phyloP scores from a whole-genome alignment of 1,284 basidiomycete species.

The Boletus mariae region DNA sequence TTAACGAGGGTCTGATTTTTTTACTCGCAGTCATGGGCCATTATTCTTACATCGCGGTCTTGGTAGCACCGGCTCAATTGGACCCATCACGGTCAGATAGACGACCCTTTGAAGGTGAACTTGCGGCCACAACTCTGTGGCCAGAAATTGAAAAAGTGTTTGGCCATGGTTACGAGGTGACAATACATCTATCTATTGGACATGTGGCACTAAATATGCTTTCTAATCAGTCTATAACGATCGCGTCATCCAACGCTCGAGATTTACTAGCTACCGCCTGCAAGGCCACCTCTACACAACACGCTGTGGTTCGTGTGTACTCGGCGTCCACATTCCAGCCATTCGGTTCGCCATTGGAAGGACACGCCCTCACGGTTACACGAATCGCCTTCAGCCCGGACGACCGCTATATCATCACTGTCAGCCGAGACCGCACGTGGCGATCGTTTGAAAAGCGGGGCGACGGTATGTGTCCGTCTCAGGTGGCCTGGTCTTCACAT shows the following conservation, averaged over 20 bases:
- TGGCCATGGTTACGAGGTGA: slow-evolving; percentile 94
- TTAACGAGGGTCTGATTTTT: slow-evolving; percentile 47
- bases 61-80: slow-evolving; percentile 17
- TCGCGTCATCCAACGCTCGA: slow-evolving; percentile 69
- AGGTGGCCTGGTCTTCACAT: background rate
- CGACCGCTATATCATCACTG: slow-evolving; percentile 75
- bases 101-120: slow-evolving; percentile 77
- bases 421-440: slow-evolving; percentile 93
- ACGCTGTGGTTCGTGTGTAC: slow-evolving; percentile 87
- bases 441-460: slow-evolving; percentile 62
- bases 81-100: slow-evolving; percentile 31
- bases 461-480: slow-evolving; percentile 34
- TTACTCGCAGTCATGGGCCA: background rate
- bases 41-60: slow-evolving; percentile 1
- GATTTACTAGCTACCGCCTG: slow-evolving; percentile 88
- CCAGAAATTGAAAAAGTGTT: slow-evolving; percentile 97
- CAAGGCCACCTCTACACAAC: slow-evolving; percentile 82
- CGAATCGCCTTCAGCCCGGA: slow-evolving; percentile 86
- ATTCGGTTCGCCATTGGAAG: slow-evolving; percentile 69
- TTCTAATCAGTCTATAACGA: slow-evolving; percentile 61
- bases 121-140: slow-evolving; percentile 89
- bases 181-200: slow-evolving; percentile 8
- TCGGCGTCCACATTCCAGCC: slow-evolving; percentile 68
- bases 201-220: slow-evolving; percentile 5
- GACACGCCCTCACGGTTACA: slow-evolving; percentile 89